Base-by-base conservation (phyloP, 345 rosid species). In the Brassica juncea region DNA sequence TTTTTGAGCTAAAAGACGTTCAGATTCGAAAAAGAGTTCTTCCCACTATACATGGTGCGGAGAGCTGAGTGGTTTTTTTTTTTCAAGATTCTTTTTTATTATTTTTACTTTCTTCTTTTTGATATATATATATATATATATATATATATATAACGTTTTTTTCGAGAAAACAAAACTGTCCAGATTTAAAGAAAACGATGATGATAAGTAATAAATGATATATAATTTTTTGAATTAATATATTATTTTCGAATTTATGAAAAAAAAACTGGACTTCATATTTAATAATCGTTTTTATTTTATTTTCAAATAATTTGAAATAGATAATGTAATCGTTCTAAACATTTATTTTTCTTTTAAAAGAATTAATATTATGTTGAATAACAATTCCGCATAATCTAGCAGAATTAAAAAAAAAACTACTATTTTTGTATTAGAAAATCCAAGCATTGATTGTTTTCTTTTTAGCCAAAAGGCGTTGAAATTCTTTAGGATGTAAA, bases 11-110 rank as follows among this genome's bases (percentile, higher is more conserved):
- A 52, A 52, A 52, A 52, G 57, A 52, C 57, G 57, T 52, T 73
- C 70, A 79, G 82, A 79, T 79, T 79, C 78, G 82, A 67, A 78
- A 42, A 73, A 73, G 78, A 79, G 82, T 79, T 79, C 74, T 73
- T 67, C 78, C 82, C 82, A 79, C 78, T 49, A 79, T 55, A 79
- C 82, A 79, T 79, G 82, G 78, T 73, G 74, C 73, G 78, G 78
- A 73, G 74, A 79, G 82, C 70, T 67, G 55, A 60, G 78, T 79
- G 74, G 69, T 79, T 79, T 79, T 34, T 54, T 52, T 49, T 14
- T 49, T 47, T 47, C 14, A n/a, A 72, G 69, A 59, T 67, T 79
- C 61, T 73, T 72, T 72, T 58, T 79, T 34, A n/a, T 52, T 49
- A n/a, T 52, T 49, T 47, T 4, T 47, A 0, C n/a, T 79, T 60